phyloP scores from a whole-genome alignment of 1,284 basidiomycete genomes.

The Coniophora puteana region DNA sequence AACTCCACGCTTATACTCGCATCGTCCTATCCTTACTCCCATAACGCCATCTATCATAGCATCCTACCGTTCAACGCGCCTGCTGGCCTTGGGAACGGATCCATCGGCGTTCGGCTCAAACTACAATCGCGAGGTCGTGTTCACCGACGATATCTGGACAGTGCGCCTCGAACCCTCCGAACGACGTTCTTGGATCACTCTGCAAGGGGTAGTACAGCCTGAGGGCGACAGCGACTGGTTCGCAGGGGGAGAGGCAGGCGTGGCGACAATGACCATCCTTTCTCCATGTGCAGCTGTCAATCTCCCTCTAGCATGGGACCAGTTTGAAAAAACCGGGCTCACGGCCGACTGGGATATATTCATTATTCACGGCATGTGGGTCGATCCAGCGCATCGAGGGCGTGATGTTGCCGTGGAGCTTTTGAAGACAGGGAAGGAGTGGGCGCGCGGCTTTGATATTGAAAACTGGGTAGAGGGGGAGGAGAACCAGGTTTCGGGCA shows the following conservation, averaged over 20 bases:
- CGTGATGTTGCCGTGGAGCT: conserved; percentile 25
- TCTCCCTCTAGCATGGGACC: conserved; percentile 8
- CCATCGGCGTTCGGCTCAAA: conserved; percentile 32
- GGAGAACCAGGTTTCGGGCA: no score
- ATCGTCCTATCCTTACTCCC: no score
- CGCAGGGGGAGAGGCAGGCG: no score
- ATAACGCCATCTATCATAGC: conserved; percentile 15
- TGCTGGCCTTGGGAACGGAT: conserved; percentile 30
- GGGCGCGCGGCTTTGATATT: conserved; percentile 12
- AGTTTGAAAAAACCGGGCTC: conserved; percentile 12
- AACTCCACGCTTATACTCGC: no score
- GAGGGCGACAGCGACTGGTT: no score
- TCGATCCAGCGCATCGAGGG: conserved; percentile 30
- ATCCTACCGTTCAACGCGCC: conserved; percentile 27
- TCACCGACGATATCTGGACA: conserved; percentile 30
- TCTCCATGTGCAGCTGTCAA: no score
- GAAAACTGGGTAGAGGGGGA: no score
- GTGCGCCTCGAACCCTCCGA: conserved; percentile 26
- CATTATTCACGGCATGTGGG: conserved; percentile 32
- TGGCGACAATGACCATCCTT: no score
- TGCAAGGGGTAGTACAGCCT: no score
- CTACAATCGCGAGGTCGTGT: conserved; percentile 27
- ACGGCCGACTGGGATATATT: conserved; percentile 20
- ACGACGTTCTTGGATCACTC: no score
- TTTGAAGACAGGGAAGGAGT: conserved; percentile 18